Evolutionary conservation across 768 basidiomycete genomes (phyloP), one percentile per base, ranked within the genome.

Genomic region (Tulasnella sp.): DNA sequence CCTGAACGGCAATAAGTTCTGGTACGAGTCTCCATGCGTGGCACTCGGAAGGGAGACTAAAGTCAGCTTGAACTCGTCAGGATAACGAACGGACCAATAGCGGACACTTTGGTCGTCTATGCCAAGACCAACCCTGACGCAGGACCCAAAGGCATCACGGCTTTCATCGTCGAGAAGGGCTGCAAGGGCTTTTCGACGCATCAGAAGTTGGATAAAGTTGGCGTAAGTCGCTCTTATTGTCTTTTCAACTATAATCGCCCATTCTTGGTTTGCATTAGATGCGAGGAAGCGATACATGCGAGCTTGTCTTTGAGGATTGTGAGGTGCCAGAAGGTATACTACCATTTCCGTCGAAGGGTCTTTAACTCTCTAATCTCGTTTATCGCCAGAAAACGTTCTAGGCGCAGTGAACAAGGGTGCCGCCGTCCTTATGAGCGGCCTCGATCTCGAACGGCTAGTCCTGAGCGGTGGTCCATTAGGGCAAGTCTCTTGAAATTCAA

Each of bases 221-320:
- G 95, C 0, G 81, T 80, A 70, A 67, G 77, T 67, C 2, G 29
- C 19, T 36, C 41, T 67, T 40, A 7, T 26, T 39, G n/a, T 66
- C 26, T 16, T 35, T 29, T 22, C 26, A 4, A 19, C 1, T 22
- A 26, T 42, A 52, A 42, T 64, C 37, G 14, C 62, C 35, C 29
- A 47, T 19, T n/a, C n/a, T n/a, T n/a, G n/a, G 5, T 8, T 32
- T 17, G 73, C n/a, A n/a, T n/a, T n/a, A 81, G 80, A 98, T 98
- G 95, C 83, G 95, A 76, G 95, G 95, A 42, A 93, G 91, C 73
- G 94, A 97, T 76, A 98, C 95, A 2, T 94, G 93, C 75, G 95
- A 98, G 78, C 82, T 97, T 29, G 88, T 95, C 22, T 97, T 98
- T 73, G 92, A 96, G 75, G 85, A 93, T 76, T 95, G 94, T 76